Evolutionary conservation across 2,329 filamentous ascomycete species (phyloP).

Genomic region (Penicillium sp.): DNA sequence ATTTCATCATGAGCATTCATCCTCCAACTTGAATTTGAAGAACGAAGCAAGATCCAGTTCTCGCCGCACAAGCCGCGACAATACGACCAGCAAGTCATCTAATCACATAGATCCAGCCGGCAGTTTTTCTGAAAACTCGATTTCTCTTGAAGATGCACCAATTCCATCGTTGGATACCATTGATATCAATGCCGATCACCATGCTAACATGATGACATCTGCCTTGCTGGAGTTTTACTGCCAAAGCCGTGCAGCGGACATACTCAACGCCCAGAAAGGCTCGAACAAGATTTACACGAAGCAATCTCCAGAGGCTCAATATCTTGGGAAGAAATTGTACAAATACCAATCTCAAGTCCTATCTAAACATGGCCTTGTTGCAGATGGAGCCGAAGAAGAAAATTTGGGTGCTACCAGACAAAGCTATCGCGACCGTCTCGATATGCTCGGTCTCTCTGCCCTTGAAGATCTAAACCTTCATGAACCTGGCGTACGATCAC

Average conservation of each 20-base stretch:
- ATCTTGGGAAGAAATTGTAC: conserved; percentile 48
- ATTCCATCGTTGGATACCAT: conserved; percentile 27
- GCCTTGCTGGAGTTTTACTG: conserved; percentile 52
- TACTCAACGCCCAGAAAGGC: conserved; percentile 46
- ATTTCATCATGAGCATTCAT: conserved; percentile 10
- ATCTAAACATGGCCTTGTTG: conserved; percentile 46
- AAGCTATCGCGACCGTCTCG: conserved; percentile 49
- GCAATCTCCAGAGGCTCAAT: conserved; percentile 47
- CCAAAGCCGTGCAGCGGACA: conserved; percentile 47
- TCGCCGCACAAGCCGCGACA: conserved; percentile 2
- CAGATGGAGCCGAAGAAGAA: conserved; percentile 45
- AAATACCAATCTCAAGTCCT: conserved; percentile 48
- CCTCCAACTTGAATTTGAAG: no score
- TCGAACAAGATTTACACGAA: conserved; percentile 41
- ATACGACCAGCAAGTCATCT: neutral
- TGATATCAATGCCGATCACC: conserved; percentile 39
- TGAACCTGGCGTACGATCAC: conserved; percentile 19
- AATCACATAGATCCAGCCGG: neutral
- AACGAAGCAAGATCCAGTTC: neutral
- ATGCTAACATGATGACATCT: conserved; percentile 48
- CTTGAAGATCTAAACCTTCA: conserved; percentile 41
- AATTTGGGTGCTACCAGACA: conserved; percentile 41
- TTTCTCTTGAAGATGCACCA: conserved; percentile 24
- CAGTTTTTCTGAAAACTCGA: conserved; percentile 16
- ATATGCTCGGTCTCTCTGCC: conserved; percentile 43